Percentiles rank a stretch among this genome's conserved stretches.
These are phyloP conservation scores for Coemansia sp. DNA, from an alignment of 192 early-diverging fungal genomes.

Conservation along the genomic window DNA sequence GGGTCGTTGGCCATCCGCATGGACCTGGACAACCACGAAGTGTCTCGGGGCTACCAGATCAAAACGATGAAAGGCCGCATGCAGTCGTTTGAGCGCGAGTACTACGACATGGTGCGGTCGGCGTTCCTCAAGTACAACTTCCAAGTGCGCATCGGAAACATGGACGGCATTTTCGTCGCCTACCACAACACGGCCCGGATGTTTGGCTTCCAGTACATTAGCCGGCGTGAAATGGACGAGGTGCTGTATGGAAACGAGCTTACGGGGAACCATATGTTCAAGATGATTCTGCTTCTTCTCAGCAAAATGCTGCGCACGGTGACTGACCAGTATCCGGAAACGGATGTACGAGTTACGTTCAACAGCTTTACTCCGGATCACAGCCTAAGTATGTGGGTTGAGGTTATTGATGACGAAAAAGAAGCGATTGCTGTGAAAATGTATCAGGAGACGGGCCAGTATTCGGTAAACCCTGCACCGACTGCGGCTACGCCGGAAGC, in stretches of 20 bases:
- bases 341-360: constrained; percentile 61
- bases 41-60: constrained; percentile 70
- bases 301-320: constrained; percentile 64
- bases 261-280: constrained; percentile 74
- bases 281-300: constrained; percentile 60
- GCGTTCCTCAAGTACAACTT: constrained; percentile 88
- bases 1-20: constrained; percentile 80
- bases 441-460: constrained; percentile 32
- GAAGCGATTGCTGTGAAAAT: constrained; percentile 26
- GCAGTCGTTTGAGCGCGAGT: constrained; percentile 88
- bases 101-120: constrained; percentile 90
- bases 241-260: constrained; percentile 68
- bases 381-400: constrained; percentile 55
- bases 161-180: constrained; percentile 92
- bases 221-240: constrained; percentile 78
- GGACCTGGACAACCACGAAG: constrained; percentile 72
- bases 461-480: constrained; percentile 1
- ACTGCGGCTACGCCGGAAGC: not conserved
- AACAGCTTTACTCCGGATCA: constrained; percentile 24
- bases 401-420: constrained; percentile 52
- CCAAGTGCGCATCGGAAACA: constrained; percentile 89
- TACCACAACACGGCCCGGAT: constrained; percentile 89
- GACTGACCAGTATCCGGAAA: constrained; percentile 59
- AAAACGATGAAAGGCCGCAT: constrained; percentile 62
- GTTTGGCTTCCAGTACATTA: constrained; percentile 95